Evolutionary conservation across 2,329 filamentous ascomycete species (phyloP), one percentile per base, ranked within the genome.

Genomic region (Akanthomyces uredinophilus): DNA sequence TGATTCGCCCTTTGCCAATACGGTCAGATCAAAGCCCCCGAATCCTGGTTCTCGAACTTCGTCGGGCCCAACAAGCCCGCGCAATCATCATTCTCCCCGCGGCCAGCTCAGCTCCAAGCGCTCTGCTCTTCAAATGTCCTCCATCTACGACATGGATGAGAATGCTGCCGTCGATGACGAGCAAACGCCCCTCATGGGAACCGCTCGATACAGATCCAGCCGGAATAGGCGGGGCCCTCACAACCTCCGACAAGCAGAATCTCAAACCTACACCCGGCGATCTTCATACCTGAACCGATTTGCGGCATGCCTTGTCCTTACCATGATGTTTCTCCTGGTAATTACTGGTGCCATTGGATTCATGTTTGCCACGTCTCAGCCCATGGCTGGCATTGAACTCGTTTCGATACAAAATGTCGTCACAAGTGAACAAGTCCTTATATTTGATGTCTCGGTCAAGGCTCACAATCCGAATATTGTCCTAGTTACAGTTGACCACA

Each of bases 391-490:
- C 66, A 90, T 98, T 63, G 81, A 89, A 66, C 85, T 98, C 50
- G 80, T 89, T 61, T 87, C 88, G 65, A 92, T 99, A 67, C 86
- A 89, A 68, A 96, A 96, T 67, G 92, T 99, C 27, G 83, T 98
- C 54, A 93, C 93, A 2, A 96, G 91, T 68, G 91, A 96, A 73
- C 91, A 96, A 73, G 93, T 98, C 72, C 83, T 99, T 47, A 96
- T 99, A 86, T 84, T 98, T 69, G 94, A 99, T 73, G 78, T 99
- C 54, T 86, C 91, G 22, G 91, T 99, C 64, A 86, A 86, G 67
- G 95, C 94, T 0, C 82, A 94, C 68, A 99, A 99, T 72, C 93
- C 94, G 1, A 99, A 98, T 68, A 87, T 97, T 46, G 89, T 98
- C 44, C 87, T 92, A 2, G 89, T 99, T 47, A 89, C 89, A 2